Evolutionary conservation across 2,329 filamentous ascomycete species (phyloP).

Genomic region (Colletotrichum chrysophilum): DNA sequence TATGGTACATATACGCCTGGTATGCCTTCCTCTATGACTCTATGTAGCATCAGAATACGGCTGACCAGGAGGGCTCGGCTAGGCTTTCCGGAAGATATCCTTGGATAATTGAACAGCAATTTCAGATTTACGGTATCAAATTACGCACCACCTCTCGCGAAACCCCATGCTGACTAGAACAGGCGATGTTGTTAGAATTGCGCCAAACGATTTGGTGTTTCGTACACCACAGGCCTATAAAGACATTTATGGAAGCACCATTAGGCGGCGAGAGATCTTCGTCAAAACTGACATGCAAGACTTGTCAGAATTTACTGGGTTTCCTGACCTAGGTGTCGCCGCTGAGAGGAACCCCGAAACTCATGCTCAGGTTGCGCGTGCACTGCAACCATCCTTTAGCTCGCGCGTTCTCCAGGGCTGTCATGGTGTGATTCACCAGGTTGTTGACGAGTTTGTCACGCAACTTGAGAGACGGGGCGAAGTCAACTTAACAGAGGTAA

Average conservation of each 20-base stretch:
- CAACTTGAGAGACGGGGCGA: neutral
- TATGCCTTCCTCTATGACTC: neutral
- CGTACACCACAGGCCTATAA: neutral
- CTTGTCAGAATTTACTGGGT: neutral
- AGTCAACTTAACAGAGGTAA: neutral
- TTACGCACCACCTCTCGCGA: fast-evolving
- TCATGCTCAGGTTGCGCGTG: neutral
- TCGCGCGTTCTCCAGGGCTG: neutral
- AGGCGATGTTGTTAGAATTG: neutral
- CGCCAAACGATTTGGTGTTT: neutral
- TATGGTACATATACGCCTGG: neutral
- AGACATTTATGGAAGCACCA: neutral
- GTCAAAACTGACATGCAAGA: neutral
- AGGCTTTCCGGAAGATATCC: neutral
- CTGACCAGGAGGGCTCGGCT: neutral
- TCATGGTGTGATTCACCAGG: neutral
- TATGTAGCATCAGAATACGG: neutral
- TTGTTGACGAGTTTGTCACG: neutral
- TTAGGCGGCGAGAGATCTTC: neutral
- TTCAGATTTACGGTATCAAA: neutral
- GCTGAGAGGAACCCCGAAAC: neutral
- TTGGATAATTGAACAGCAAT: neutral
- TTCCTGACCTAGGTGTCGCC: neutral
- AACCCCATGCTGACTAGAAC: neutral
- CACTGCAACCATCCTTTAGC: neutral